Percentiles rank a stretch among this genome's conserved stretches.
Conservation (phyloP, 257 asterid species). For the Solanum microdontum region DNA sequence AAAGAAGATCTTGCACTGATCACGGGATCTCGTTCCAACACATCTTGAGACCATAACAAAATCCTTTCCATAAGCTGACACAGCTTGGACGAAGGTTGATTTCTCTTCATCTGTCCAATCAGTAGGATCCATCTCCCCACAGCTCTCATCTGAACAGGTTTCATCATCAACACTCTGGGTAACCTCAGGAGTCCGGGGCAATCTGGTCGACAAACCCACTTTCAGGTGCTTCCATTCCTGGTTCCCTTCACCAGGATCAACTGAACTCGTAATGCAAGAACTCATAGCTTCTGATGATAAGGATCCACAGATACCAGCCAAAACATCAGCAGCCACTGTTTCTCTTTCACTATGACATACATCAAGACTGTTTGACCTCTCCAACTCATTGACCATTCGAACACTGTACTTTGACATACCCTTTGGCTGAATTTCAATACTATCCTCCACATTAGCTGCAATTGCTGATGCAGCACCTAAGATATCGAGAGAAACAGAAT, state of each 20-base stretch:
- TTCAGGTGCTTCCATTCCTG: constrained; percentile 54
- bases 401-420: constrained; percentile 26
- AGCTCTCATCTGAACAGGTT: constrained; percentile 83
- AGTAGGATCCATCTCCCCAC: constrained; percentile 60
- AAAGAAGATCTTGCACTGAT: constrained; percentile 82
- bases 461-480: constrained; percentile 73
- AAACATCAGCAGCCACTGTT: constrained; percentile 89
- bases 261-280: constrained; percentile 82
- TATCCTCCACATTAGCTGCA: constrained; percentile 47
- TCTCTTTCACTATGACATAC: constrained; percentile 48
- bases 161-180: constrained; percentile 63
- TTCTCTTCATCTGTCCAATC: constrained; percentile 98
- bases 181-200: constrained; percentile 59
- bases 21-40: constrained; percentile 60
- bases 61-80: constrained; percentile 70
- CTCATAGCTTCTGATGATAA: constrained; percentile 94
- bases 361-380: constrained; percentile 46
- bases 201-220: constrained; percentile 34
- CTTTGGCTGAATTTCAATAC: constrained; percentile 36
- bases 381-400: constrained; percentile 31
- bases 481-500: constrained; percentile 74
- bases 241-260: constrained; percentile 55
- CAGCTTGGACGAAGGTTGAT: constrained; percentile 51
- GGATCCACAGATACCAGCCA: constrained; percentile 95
- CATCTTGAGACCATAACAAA: constrained; percentile 53